Percentiles rank a stretch among this genome's conserved stretches.
Evolutionary conservation across 1,284 basidiomycete genomes (phyloP).

Genomic region (Malassezia globosa): DNA sequence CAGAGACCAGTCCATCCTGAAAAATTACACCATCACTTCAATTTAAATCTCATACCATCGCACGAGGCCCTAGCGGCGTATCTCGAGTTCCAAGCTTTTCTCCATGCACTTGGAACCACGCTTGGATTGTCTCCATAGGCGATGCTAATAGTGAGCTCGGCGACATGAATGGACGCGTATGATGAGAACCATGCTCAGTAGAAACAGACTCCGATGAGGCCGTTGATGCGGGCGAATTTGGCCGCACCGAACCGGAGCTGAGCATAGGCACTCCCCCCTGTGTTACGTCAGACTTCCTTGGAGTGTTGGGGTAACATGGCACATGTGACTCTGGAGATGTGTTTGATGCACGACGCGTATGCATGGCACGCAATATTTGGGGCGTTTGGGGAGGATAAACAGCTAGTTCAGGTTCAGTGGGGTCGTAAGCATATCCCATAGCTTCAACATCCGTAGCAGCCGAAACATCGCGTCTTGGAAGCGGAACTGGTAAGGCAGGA

Average conservation of each 20-base stretch:
- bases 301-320: background rate
- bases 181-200: background rate
- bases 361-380: background rate
- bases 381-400: background rate
- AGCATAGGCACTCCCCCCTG: background rate
- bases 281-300: background rate
- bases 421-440: slow-evolving; percentile 3
- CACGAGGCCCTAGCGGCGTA: background rate
- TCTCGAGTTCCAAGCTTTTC: no score
- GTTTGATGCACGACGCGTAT: no score
- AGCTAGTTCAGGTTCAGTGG: background rate
- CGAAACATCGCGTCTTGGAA: background rate
- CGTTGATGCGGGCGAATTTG: background rate
- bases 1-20: no score
- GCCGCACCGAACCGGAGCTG: background rate
- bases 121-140: slow-evolving; percentile 14
- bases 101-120: slow-evolving; percentile 1
- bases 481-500: background rate
- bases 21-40: no score
- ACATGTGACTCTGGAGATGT: no score
- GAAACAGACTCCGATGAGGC: slow-evolving; percentile 1
- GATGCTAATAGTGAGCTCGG: slow-evolving; percentile 5
- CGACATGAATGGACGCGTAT: background rate
- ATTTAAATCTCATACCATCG: background rate
- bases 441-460: background rate